Evolutionary conservation across 2,329 filamentous ascomycete species (phyloP), one percentile per base, ranked within the genome.

Genomic region (Fusarium sublunatum): DNA sequence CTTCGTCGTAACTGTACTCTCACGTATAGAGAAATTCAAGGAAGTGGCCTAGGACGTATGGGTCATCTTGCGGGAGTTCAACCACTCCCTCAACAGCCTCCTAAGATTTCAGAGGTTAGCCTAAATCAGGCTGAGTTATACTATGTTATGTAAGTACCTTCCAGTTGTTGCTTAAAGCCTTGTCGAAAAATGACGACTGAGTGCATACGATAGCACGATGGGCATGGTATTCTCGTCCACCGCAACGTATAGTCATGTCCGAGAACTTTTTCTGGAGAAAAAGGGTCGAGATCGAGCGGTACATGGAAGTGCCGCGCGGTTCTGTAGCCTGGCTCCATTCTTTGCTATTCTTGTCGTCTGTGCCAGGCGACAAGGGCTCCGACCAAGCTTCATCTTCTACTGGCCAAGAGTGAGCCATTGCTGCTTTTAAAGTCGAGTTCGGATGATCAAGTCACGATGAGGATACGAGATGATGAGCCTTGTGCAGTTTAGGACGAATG

Each of bases 171-270:
- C 59, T 56, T 40, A 74, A 61, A 5, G 73, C 71, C 10, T 45
- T 59, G 9, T 70, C 69, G 19, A 70, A 70, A 46, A 78, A 78
- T 19, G 65, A 26, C 1, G 74, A 79, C 44, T 76, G 73, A 0
- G 72, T 41, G 53, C 76, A 78, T 6, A 79, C 62, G 13, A 79
- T 65, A 25, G 70, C 66, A 0, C 73, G 70, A 32, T 79, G 77
- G 0, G 71, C 70, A 8, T 70, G 70, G 59, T 78, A 78, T 4
- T 67, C 56, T 0, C 56, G 59, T 3, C 56, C 67, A 0, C 59
- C 56, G 51, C 76, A 79, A 7, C 32, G 47, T 22, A 79, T 70
- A 1, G 52, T 67, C 38, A 79, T 68, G 42, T 79, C 77, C 2
- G 75, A 69, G 46, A 67, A 76, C 45, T 72, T 72, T 2, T 61